Percentiles rank a stretch among this genome's conserved stretches.
Conservation (phyloP, 257 asterid species). For the Cynanchum wilfordii region DNA sequence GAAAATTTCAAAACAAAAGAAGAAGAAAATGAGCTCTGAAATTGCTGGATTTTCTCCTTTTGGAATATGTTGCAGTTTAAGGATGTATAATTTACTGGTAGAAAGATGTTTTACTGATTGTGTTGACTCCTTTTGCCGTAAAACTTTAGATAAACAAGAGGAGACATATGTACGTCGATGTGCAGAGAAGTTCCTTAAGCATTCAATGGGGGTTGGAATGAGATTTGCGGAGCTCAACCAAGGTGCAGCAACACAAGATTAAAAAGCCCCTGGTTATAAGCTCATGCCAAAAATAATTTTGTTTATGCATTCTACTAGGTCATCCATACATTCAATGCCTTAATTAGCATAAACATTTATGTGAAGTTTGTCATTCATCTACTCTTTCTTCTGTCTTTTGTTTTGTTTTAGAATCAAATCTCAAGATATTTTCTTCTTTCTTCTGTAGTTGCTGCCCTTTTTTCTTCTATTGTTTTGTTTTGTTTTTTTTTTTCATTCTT, state of each 20-base stretch:
- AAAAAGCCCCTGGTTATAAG: conserved; percentile 9
- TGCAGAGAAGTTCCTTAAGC: conserved; percentile 95
- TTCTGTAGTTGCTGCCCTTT: too few species aligned
- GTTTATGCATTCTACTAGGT: conserved; percentile 5
- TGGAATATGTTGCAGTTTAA: conserved; percentile 43
- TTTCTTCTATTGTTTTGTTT: too few species aligned
- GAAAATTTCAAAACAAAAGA: too few species aligned
- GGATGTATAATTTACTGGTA: conserved; percentile 82
- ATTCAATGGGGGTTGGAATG: conserved; percentile 92
- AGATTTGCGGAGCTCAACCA: conserved; percentile 89
- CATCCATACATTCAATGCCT: not conserved
- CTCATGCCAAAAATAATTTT: not conserved
- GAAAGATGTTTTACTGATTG: conserved; percentile 91
- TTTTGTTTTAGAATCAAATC: too few species aligned
- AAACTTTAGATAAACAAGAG: conserved; percentile 79
- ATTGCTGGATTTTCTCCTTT: not conserved
- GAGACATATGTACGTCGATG: conserved; percentile 91
- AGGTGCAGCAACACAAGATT: conserved; percentile 80
- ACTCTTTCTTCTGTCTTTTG: too few species aligned
- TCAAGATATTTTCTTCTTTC: too few species aligned
- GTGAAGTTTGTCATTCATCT: too few species aligned
- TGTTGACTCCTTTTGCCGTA: conserved; percentile 69
- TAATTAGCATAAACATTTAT: not conserved
- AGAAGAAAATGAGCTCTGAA: not conserved
- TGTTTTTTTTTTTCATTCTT: too few species aligned